Base-by-base conservation (phyloP, 306 rosid species). In the Fragaria ananassa region DNA sequence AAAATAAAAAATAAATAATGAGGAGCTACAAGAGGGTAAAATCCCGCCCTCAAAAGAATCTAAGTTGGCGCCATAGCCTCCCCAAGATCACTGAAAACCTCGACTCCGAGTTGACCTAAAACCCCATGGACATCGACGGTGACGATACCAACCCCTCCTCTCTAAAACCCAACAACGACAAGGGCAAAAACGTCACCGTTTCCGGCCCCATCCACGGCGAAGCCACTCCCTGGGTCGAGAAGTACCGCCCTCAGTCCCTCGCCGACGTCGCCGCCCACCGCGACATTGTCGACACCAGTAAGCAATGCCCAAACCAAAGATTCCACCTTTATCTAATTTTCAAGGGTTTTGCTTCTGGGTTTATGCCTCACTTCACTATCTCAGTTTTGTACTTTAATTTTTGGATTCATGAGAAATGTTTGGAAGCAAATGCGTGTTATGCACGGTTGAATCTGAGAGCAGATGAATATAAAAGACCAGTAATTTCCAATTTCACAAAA, bases 251-350 rank as follows among this genome's bases (percentile, higher is more conserved):
- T 44, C 93, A 92, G 76, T 92, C 97, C 80, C 97, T 95, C 58
- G 91, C 86, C 34, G 97, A 92, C 72, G 97, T 92, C 34, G 97
- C 97, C 27, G 96, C 98, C 56, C 98, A 95, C 83, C 96, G 98
- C 25, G 98, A 95, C 88, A 95, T 95, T 57, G 85, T 95, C n/a
- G 96, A 92, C 74, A 95, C 98, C 70, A 92, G 98, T 95, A 85
- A 75, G 82, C 41, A 18, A 27, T 15, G 62, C 70, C 76, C 27
- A 0, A 25, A 17, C n/a, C 39, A 35, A 62, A 31, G 68, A 18
- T 37, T 64, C 11, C 46, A 79, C 68, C 44, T 31, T 31, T 62
- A 6, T 62, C 44, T 62, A 62, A 15, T 2, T 31, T 84, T 13
- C 54, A 27, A 56, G 46, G 23, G 6, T 74, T 74, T 61, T 74